Percentiles rank a stretch among this genome's conserved stretches.
phyloP scores from a whole-genome alignment of 345 rosid genomes.

The Eucalyptus victrix region DNA sequence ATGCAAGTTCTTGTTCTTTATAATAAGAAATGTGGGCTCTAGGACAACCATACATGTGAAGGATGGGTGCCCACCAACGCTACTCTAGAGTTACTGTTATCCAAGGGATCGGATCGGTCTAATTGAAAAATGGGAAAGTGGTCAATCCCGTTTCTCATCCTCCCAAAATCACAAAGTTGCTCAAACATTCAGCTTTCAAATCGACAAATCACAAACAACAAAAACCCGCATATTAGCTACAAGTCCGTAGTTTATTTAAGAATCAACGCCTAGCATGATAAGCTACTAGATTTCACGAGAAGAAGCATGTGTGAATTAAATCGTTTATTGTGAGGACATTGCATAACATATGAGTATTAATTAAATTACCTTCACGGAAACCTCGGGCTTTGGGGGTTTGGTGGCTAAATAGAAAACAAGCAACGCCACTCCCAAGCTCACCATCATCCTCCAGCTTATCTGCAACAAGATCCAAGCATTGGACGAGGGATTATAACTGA shows the following conservation, averaged over 20 bases:
- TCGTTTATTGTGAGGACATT: neutral
- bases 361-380: conserved; percentile 48
- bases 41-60: neutral
- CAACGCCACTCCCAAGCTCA: conserved; percentile 64
- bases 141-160: neutral
- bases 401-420: conserved; percentile 76
- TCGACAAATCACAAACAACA: neutral
- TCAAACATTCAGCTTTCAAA: neutral
- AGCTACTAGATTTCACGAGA: neutral
- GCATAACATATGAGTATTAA: neutral
- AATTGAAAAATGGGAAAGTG: neutral
- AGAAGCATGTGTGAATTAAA: neutral
- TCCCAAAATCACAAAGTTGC: neutral
- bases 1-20: neutral
- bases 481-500: conserved; percentile 24
- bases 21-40: neutral
- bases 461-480: conserved; percentile 51
- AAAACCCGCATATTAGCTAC: neutral
- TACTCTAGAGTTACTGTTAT: neutral
- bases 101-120: neutral
- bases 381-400: conserved; percentile 62
- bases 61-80: neutral
- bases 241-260: neutral
- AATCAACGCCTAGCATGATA: neutral
- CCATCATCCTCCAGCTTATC: conserved; percentile 57